Percentiles rank a stretch among this genome's conserved stretches.
Evolutionary conservation across 192 early-diverging fungal genomes (phyloP).

Genomic region (Rhizoclosmatium sp.): DNA sequence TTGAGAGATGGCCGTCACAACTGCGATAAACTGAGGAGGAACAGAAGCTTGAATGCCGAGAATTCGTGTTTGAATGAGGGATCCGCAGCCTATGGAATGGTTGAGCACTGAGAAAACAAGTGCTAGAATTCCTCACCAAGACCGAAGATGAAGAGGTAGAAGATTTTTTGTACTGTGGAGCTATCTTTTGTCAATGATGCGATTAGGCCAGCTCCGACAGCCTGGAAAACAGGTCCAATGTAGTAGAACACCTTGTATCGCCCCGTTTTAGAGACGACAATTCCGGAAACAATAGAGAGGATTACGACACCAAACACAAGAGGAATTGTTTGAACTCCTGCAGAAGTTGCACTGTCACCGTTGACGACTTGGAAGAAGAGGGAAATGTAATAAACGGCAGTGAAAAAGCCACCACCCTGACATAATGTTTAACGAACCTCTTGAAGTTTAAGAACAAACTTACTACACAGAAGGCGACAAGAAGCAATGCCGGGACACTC

Average conservation of each 20-base stretch:
- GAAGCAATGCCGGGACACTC: slow-evolving; percentile 45
- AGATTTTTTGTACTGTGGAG: slow-evolving; percentile 59
- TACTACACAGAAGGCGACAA: slow-evolving; percentile 48
- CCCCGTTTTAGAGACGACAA: not conserved
- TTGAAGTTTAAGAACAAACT: too few relatives aligned
- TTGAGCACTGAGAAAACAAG: not conserved
- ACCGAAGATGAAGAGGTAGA: slow-evolving; percentile 75
- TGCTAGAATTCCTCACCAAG: too few relatives aligned
- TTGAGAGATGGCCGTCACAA: slow-evolving; percentile 66
- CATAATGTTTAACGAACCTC: too few relatives aligned
- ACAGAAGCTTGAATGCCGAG: slow-evolving; percentile 79
- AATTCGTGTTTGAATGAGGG: slow-evolving; percentile 75
- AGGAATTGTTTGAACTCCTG: slow-evolving; percentile 81
- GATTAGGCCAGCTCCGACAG: slow-evolving; percentile 70
- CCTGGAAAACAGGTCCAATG: slow-evolving; percentile 66
- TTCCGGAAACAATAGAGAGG: slow-evolving; percentile 48
- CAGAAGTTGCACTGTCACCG: slow-evolving; percentile 73
- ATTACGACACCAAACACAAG: slow-evolving; percentile 78
- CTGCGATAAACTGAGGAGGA: slow-evolving; percentile 66
- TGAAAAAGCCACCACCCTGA: slow-evolving; percentile 51
- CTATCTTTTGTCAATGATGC: slow-evolving; percentile 65
- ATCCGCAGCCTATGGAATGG: slow-evolving; percentile 68
- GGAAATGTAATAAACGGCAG: slow-evolving; percentile 78
- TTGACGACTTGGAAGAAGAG: slow-evolving; percentile 74
- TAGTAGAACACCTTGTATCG: slow-evolving; percentile 69